Base-by-base conservation (phyloP, 2,329 filamentous ascomycete genomes). In the Colletotrichum lupini region DNA sequence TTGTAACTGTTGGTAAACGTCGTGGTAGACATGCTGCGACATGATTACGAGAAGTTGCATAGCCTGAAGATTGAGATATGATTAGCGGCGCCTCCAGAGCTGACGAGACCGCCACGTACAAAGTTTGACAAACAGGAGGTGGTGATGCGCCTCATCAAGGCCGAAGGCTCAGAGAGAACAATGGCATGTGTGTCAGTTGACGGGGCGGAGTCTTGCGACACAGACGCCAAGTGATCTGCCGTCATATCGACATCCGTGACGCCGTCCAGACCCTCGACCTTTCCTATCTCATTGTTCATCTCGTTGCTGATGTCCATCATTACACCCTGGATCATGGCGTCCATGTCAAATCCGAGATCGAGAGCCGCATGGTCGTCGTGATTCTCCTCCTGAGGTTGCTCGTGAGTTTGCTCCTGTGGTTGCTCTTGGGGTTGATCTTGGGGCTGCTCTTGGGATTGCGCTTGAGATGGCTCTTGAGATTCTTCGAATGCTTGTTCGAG, bases 111-210 rank as follows among this genome's bases (percentile, higher is more conserved):
- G 59, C 53, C 66, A 80, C 83, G 73, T 79, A 86, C 84, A 76
- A 85, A 74, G 74, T 83, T 85, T 12, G 82, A 83, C 32, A 86
- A 80, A 76, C 83, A 80, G 76, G 83, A 79, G 30, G 82, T 72
- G 66, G 81, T 85, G 67, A 80, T 80, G 53, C 80, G 79, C 74
- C 81, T 82, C 72, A 85, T 78, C 73, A 81, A 83, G 68, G 81
- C 81, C 32, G 80, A 74, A 26, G 84, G 83, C 35, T 84, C 82
- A 32, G 78, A 77, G 19, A 80, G 76, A 68, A 85, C 84, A 2
- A 78, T 77, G 11, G 80, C 73, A 30, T 78, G 77, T 9, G 79
- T 73, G 6, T 76, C 77, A 16, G 53, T 30, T 19, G 70, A 70
- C 8, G 60, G 30, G n/a, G 79, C 74, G 16, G 77, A 60, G 26